Conservation (phyloP, 2,329 filamentous ascomycete species). For the Pseudocercospora eumusae region DNA sequence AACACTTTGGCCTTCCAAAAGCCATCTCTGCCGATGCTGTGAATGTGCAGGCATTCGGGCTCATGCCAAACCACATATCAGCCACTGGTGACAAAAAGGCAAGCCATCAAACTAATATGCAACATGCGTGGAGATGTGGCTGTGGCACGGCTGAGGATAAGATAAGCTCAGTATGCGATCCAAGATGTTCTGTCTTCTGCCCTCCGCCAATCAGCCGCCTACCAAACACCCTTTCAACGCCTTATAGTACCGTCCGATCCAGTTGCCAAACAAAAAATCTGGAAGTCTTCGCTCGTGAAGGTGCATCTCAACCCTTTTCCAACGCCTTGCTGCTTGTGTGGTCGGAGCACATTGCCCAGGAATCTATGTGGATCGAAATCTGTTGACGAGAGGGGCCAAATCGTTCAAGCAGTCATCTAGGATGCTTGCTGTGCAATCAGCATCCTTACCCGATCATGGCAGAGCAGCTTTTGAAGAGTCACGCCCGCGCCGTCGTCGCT, state of each 20-base stretch:
- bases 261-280: not conserved
- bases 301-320: not conserved
- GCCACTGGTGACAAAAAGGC: not conserved
- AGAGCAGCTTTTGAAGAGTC: conserved; percentile 2
- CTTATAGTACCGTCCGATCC: not conserved
- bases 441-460: not conserved
- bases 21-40: not conserved
- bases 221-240: not conserved
- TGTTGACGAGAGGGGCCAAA: not conserved
- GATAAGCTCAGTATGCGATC: conserved; percentile 3
- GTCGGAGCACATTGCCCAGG: not conserved
- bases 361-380: not conserved
- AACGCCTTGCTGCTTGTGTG: not conserved
- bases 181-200: conserved; percentile 1
- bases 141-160: conserved; percentile 1
- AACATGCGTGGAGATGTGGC: not conserved
- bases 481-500: conserved; percentile 5
- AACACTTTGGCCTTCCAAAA: too few relatives aligned
- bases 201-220: not conserved
- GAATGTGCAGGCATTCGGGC: too few relatives aligned
- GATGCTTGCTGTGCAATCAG: conserved; percentile 8
- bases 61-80: not conserved
- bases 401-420: not conserved
- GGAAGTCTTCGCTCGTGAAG: not conserved
- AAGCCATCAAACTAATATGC: not conserved